Evolutionary conservation across 495 filamentous ascomycete genomes (phyloP).

Genomic region (Penicillium waksmanii): DNA sequence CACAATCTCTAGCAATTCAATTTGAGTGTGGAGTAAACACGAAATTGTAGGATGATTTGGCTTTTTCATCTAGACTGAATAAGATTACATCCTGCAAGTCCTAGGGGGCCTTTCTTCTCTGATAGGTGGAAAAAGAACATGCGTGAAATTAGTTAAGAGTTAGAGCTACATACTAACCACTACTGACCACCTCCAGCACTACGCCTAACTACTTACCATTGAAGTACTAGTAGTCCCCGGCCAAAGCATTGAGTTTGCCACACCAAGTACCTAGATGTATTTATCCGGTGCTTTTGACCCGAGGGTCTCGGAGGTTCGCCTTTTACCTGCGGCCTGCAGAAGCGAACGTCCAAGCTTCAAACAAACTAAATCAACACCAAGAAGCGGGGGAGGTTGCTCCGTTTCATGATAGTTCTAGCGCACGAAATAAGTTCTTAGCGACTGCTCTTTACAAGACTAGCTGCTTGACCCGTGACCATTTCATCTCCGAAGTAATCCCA

Average conservation of each 20-base stretch:
- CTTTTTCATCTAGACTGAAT: conserved; percentile 2
- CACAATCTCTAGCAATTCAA: too few species aligned
- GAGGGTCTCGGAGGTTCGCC: not conserved
- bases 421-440: not conserved
- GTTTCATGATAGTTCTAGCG: conserved; percentile 26
- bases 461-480: conserved; percentile 2
- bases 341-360: not conserved
- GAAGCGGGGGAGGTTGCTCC: conserved; percentile 21
- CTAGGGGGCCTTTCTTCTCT: not conserved
- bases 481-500: conserved; percentile 17
- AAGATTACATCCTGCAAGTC: not conserved
- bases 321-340: conserved; percentile 2
- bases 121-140: conserved; percentile 29
- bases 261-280: conserved; percentile 5
- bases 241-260: not conserved
- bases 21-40: too few species aligned
- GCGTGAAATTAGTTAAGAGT: not conserved
- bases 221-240: not conserved
- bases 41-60: not conserved
- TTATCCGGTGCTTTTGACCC: conserved; percentile 14
- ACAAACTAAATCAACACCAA: conserved; percentile 2
- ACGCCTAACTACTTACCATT: not conserved
- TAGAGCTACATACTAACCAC: not conserved
- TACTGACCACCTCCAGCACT: not conserved
- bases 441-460: not conserved